Evolutionary conservation across 352 stramenopile genomes (phyloP), one percentile per base, ranked within the genome.

Genomic region (Phytophthora agathidicida): DNA sequence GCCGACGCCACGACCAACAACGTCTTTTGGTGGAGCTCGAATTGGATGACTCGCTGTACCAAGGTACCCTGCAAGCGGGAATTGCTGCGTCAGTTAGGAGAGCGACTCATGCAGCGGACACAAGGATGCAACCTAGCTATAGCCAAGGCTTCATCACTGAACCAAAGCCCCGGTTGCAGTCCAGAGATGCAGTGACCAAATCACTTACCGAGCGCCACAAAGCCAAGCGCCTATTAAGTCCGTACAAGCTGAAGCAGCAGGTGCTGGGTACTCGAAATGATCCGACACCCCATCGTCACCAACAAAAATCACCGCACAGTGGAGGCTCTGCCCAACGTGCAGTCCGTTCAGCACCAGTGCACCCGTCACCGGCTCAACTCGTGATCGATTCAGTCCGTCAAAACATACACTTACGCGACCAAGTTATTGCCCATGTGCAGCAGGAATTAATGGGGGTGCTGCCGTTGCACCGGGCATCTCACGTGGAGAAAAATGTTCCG

Each of bases 11-110:
- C 24, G 69, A 78, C 23, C 71, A 83, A 35, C 76, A 74, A 2
- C 68, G 65, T 38, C 68, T 91, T 28, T 61, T 91, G 47, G 77
- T 91, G 3, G 81, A 91, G 52, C 53, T 91, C 17, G 81, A 91
- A 46, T 68, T 89, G 14, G 73, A 89, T 47, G 80, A 87, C 43
- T 68, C 71, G 23, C 26, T 82, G 28, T 60, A 73, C 20, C 58
- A 68, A 55, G 49, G 50, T 2, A 36, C 24, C 8, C 10, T 64
- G 35, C 51, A 54, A 31, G 23, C 48, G 11, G 46, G 24, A 9
- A 45, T 48, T 22, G 19, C 19, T 23, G 13, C n/a, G 32, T 16
- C 38, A 9, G 32, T 2, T 7, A 53, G 31, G 17, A 59, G 36
- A 51, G 38, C 41, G n/a, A 36, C 17, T 5, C 37, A 47, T n/a